phyloP scores from a whole-genome alignment of 306 rosid genomes.

The Crataegus laevigata region DNA sequence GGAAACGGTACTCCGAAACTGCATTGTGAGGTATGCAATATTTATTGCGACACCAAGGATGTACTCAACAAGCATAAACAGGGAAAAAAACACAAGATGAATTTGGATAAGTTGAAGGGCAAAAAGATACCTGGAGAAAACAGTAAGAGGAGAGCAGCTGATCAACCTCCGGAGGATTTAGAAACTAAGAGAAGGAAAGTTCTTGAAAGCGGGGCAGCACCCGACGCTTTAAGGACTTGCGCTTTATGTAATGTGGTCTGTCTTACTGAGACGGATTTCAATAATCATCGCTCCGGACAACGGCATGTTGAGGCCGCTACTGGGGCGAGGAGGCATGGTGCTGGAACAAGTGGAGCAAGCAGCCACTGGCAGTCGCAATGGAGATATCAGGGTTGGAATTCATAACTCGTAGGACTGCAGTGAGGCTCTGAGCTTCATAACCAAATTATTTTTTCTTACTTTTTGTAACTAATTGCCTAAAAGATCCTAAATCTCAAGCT shows the following conservation, averaged over 20 bases:
- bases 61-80: conserved; percentile 43
- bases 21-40: conserved; percentile 46
- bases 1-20: conserved; percentile 23
- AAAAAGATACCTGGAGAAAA: conserved; percentile 10
- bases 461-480: background rate
- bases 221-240: conserved; percentile 29
- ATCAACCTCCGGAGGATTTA: conserved; percentile 23
- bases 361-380: background rate
- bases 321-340: conserved; percentile 23
- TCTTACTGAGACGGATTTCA: conserved; percentile 35
- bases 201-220: conserved; percentile 43
- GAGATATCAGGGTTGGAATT: background rate
- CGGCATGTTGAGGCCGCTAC: conserved; percentile 29
- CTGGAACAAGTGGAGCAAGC: conserved; percentile 13
- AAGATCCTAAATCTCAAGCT: background rate
- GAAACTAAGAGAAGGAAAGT: conserved; percentile 38
- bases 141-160: conserved; percentile 24
- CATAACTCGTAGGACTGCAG: background rate
- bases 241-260: conserved; percentile 40
- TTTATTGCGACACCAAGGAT: conserved; percentile 38
- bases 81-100: conserved; percentile 50
- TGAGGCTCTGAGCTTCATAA: background rate
- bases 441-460: background rate
- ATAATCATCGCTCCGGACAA: conserved; percentile 39
- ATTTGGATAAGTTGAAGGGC: conserved; percentile 32